A percentile compares a stretch with the other conserved stretches of the same genome.
phyloP scores from a whole-genome alignment of 106 monocot genomes.

The Platanthera zijinensis region DNA sequence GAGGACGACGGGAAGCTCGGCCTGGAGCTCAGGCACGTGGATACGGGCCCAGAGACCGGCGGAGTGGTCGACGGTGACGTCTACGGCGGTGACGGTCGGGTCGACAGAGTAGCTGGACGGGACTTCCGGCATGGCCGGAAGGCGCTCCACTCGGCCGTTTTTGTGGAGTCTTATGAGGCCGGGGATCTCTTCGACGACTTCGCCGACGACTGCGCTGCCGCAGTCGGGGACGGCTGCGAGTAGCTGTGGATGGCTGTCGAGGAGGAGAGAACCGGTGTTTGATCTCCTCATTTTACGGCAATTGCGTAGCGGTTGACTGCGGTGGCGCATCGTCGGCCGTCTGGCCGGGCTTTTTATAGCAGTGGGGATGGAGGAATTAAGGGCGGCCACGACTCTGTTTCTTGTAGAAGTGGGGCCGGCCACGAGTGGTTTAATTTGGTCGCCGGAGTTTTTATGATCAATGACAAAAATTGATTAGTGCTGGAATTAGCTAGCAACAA shows the following conservation, averaged over 20 bases:
- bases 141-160: constrained; percentile 68
- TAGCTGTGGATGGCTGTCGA: not conserved
- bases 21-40: constrained; percentile 28
- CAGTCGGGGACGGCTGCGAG: not conserved
- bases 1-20: constrained; percentile 38
- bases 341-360: not conserved
- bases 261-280: not conserved
- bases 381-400: no score
- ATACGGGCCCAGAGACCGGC: constrained; percentile 42
- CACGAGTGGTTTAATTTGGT: no score
- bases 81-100: constrained; percentile 23
- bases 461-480: no score
- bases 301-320: not conserved
- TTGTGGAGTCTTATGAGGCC: constrained; percentile 58
- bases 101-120: constrained; percentile 28
- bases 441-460: no score
- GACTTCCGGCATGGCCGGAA: constrained; percentile 42
- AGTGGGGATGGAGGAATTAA: not conserved
- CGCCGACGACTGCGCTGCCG: not conserved
- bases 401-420: no score
- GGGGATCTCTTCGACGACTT: constrained; percentile 57
- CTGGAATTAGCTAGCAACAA: no score
- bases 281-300: not conserved
- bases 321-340: not conserved
- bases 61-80: constrained; percentile 24